Percentiles rank a stretch among this genome's conserved stretches.
Evolutionary conservation across 352 stramenopile species (phyloP).

Genomic region (Phytophthora macrochlamydospora): DNA sequence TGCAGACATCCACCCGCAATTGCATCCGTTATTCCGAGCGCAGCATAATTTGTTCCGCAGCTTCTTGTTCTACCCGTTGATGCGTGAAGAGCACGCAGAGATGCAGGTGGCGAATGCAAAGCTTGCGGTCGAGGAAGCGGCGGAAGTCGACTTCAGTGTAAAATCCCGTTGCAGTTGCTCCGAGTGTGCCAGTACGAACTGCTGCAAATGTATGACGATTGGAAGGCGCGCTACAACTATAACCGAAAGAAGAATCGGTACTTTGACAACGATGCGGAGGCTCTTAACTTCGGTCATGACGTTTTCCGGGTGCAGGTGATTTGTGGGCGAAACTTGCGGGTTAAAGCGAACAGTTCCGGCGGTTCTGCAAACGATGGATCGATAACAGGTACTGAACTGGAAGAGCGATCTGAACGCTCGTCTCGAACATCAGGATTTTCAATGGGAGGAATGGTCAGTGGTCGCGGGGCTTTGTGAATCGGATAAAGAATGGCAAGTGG

Average conservation of each 20-base stretch:
- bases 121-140: slow-evolving; percentile 76
- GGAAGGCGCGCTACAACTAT: slow-evolving; percentile 81
- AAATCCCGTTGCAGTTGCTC: slow-evolving; percentile 81
- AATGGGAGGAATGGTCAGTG: slow-evolving; percentile 37
- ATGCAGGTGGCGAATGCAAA: slow-evolving; percentile 58
- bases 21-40: slow-evolving; percentile 53
- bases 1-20: slow-evolving; percentile 46
- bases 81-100: slow-evolving; percentile 52
- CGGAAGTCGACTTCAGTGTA: slow-evolving; percentile 80
- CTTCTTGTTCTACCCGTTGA: slow-evolving; percentile 73
- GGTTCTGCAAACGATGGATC: slow-evolving; percentile 6
- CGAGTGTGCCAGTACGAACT: slow-evolving; percentile 75
- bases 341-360: slow-evolving; percentile 13
- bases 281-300: slow-evolving; percentile 79
- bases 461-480: slow-evolving; percentile 67
- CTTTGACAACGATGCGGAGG: slow-evolving; percentile 82
- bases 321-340: slow-evolving; percentile 53
- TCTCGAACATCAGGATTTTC: slow-evolving; percentile 61
- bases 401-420: slow-evolving; percentile 1
- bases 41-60: slow-evolving; percentile 62
- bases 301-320: slow-evolving; percentile 81
- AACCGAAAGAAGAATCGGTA: slow-evolving; percentile 77
- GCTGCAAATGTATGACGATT: slow-evolving; percentile 72
- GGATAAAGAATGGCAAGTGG: slow-evolving; percentile 75
- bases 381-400: slow-evolving; percentile 28